Percentiles rank a stretch among this genome's conserved stretches.
Evolutionary conservation across 2,329 filamentous ascomycete genomes (phyloP).

Genomic region (Tolypocladium tundrense): DNA sequence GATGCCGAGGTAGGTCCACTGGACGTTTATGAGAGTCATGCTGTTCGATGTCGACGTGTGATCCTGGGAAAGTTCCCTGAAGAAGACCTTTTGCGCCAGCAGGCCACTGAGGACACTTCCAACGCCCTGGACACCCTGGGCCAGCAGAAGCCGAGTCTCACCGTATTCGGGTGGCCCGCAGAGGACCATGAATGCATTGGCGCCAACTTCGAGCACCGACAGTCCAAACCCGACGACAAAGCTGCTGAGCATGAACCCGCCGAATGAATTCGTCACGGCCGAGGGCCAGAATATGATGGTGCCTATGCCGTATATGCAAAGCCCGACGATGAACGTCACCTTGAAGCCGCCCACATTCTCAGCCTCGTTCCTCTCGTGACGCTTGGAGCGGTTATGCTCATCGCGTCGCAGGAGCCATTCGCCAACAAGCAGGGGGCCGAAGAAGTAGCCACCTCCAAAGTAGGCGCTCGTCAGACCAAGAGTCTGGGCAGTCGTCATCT

Average conservation of each 20-base stretch:
- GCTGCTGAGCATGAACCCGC: conserved; percentile 64
- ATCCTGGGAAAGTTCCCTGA: conserved; percentile 42
- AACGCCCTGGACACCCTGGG: conserved; percentile 68
- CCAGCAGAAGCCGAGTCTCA: conserved; percentile 64
- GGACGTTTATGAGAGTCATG: conserved; percentile 57
- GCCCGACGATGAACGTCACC: conserved; percentile 66
- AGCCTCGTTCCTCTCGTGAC: conserved; percentile 24
- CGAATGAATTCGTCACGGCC: conserved; percentile 62
- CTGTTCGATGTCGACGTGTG: conserved; percentile 13
- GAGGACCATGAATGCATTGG: conserved; percentile 63
- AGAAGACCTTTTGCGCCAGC: conserved; percentile 65
- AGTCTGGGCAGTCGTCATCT: conserved; percentile 51
- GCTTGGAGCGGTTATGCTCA: conserved; percentile 41
- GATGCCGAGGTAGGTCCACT: conserved; percentile 79
- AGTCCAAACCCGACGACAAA: conserved; percentile 71
- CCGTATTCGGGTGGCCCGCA: conserved; percentile 65
- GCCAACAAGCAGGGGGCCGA: conserved; percentile 60
- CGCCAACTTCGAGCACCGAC: conserved; percentile 67
- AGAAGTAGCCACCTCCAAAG: conserved; percentile 59
- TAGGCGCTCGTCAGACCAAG: conserved; percentile 61
- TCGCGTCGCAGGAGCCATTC: conserved; percentile 61
- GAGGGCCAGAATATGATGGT: conserved; percentile 85
- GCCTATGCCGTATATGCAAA: conserved; percentile 63
- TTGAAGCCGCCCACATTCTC: conserved; percentile 59
- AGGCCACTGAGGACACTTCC: conserved; percentile 63